phyloP scores from a whole-genome alignment of 805 yeast genomes.

The Cyberlindnera galapagoensis region DNA sequence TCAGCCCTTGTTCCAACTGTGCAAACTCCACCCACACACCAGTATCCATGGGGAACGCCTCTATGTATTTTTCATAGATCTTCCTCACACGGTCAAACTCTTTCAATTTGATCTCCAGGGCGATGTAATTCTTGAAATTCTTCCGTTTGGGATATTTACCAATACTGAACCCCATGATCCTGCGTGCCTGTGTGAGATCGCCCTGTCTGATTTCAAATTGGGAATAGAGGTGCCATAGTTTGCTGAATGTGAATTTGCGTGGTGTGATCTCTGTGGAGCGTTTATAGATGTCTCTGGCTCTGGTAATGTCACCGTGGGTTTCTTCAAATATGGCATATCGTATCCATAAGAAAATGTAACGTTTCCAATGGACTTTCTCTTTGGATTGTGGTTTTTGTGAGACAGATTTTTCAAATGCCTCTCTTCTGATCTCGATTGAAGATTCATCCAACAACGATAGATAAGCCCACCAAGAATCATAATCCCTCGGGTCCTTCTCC shows the following conservation, averaged over 20 bases:
- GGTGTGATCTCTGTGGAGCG: conserved; percentile 44
- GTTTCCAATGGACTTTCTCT: conserved; percentile 49
- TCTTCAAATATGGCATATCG: conserved; percentile 61
- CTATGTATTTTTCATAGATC: conserved; percentile 63
- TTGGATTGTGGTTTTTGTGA: conserved; percentile 29
- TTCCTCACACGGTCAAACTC: conserved; percentile 78
- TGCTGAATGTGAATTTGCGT: conserved; percentile 59
- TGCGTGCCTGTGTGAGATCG: conserved; percentile 49
- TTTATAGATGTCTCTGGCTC: conserved; percentile 46
- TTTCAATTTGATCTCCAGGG: conserved; percentile 57
- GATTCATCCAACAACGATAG: conserved; percentile 42
- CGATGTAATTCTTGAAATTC: conserved; percentile 58
- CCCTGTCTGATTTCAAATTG: conserved; percentile 68
- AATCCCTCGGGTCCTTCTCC: conserved; percentile 43
- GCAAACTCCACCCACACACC: conserved; percentile 60
- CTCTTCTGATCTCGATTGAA: conserved; percentile 25
- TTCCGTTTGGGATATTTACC: conserved; percentile 60
- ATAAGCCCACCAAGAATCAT: conserved; percentile 81
- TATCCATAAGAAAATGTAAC: conserved; percentile 68
- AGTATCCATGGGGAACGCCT: conserved; percentile 34
- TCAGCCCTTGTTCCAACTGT: conserved; percentile 56
- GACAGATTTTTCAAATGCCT: conserved; percentile 41
- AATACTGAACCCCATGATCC: conserved; percentile 62
- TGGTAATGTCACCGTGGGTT: conserved; percentile 33
- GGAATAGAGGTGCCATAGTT: conserved; percentile 66